Base-by-base conservation (phyloP, 2,329 filamentous ascomycete genomes). In the Clonostachys chloroleuca region DNA sequence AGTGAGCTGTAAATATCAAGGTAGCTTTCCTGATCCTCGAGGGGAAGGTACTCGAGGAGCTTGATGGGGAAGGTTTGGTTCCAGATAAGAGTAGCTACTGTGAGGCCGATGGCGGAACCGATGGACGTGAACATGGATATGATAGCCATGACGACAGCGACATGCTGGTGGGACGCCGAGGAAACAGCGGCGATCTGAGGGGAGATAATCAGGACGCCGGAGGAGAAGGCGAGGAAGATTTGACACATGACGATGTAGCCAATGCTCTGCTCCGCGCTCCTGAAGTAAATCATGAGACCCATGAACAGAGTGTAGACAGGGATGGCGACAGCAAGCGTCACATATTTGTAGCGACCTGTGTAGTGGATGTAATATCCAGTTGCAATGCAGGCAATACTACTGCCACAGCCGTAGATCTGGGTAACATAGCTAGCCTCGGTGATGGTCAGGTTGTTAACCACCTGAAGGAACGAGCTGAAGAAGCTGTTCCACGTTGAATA, bases 81-180 rank as follows among this genome's bases (percentile, higher is more conserved):
- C 83, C 83, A 88, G 51, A 88, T 80, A 9, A 83, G 81, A 0
- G 75, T 75, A 2, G 83, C 76, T 42, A 87, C 74, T 6, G 82
- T 76, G 3, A 71, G 72, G 2, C 82, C 82, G 6, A 84, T 66
- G 2, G 81, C 79, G 18, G 74, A 75, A 39, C 83, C 84, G 49
- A 86, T 73, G 50, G 76, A 77, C 52, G 77, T 73, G 35, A 82
- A 79, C 5, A 87, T 74, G 17, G 77, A 72, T 47, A 81, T 73
- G 48, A 87, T 68, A 12, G 82, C 80, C 14, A 84, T 73, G 33
- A 80, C 73, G 14, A 77, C 75, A 20, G 81, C 78, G 5, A 86
- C 70, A 56, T 83, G 74, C 53, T 83, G 73, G 52, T 86, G 81
- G 17, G 73, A 74, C 2, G 74, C 73, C 2, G 75, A 79, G 1